Percentiles rank a stretch among this genome's conserved stretches.
Conservation (phyloP, 2,329 filamentous ascomycete genomes). For the Colletotrichum eleusines region DNA sequence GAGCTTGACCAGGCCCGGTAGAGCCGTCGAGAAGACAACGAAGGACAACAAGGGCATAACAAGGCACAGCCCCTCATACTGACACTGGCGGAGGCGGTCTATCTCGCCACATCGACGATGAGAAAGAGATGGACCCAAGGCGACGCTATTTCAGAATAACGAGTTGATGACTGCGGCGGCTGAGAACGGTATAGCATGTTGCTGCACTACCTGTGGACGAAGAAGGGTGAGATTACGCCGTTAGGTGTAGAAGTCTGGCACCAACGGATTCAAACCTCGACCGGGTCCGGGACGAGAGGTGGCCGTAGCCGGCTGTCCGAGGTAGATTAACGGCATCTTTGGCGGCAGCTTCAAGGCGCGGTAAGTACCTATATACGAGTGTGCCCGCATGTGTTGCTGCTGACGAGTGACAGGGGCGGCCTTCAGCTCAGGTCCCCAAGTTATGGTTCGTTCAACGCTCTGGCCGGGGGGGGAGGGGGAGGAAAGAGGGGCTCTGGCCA, state of each 20-base stretch:
- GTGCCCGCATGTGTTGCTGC: neutral
- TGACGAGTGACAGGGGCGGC: too few relatives aligned
- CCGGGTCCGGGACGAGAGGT: neutral
- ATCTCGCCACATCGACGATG: conserved; percentile 1
- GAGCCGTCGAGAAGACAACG: conserved; percentile 9
- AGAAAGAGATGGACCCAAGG: neutral
- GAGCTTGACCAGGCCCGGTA: too few relatives aligned
- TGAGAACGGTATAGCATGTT: neutral
- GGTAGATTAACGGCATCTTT: neutral
- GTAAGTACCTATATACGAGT: neutral
- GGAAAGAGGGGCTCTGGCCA: too few relatives aligned
- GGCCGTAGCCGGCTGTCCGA: neutral
- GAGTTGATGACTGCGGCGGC: neutral
- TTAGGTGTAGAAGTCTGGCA: neutral
- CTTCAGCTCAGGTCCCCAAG: conserved; percentile 10
- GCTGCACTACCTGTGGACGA: neutral
- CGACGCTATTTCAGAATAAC: neutral
- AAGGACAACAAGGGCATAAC: neutral
- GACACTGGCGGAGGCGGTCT: neutral
- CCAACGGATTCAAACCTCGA: neutral
- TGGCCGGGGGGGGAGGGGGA: neutral
- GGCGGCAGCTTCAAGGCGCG: too few relatives aligned
- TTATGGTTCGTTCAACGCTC: conserved; percentile 35
- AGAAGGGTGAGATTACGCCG: neutral
- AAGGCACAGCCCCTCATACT: neutral